Percentiles rank a stretch among this genome's conserved stretches.
These are phyloP conservation scores for Arbutus unedo DNA, from an alignment of 148 eudicot species.

Conservation along the genomic window DNA sequence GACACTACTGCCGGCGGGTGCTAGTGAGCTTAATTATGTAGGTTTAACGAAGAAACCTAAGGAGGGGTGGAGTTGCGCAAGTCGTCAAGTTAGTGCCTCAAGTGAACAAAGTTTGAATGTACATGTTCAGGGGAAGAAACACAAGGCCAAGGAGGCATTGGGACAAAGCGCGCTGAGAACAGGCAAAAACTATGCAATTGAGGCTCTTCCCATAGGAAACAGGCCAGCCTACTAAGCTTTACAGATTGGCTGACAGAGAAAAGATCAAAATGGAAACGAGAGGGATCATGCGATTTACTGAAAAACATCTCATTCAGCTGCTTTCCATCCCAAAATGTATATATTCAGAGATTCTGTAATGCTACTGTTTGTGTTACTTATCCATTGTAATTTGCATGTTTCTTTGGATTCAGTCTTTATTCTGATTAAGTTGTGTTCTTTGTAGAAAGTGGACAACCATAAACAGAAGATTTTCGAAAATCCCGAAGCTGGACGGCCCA, in stretches of 20 bases:
- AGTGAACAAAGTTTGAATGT: slow-evolving; percentile 44
- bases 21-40: slow-evolving; percentile 15
- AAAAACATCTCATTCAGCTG: background rate
- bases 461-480: background rate
- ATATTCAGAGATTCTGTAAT: background rate
- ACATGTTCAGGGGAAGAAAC: slow-evolving; percentile 64
- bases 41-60: slow-evolving; percentile 35
- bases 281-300: background rate
- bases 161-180: slow-evolving; percentile 22
- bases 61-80: slow-evolving; percentile 54
- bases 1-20: slow-evolving; percentile 24
- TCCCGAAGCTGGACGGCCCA: background rate
- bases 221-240: slow-evolving; percentile 11
- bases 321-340: background rate
- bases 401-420: slow-evolving; percentile 8
- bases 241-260: background rate
- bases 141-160: slow-evolving; percentile 46
- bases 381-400: background rate
- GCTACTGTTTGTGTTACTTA: background rate
- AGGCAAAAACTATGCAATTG: slow-evolving; percentile 32
- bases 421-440: background rate
- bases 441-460: background rate
- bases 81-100: slow-evolving; percentile 53
- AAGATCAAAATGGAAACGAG: background rate
- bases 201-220: slow-evolving; percentile 31